phyloP scores from a whole-genome alignment of 1,139 yeast species.

The Pichia sp. region DNA sequence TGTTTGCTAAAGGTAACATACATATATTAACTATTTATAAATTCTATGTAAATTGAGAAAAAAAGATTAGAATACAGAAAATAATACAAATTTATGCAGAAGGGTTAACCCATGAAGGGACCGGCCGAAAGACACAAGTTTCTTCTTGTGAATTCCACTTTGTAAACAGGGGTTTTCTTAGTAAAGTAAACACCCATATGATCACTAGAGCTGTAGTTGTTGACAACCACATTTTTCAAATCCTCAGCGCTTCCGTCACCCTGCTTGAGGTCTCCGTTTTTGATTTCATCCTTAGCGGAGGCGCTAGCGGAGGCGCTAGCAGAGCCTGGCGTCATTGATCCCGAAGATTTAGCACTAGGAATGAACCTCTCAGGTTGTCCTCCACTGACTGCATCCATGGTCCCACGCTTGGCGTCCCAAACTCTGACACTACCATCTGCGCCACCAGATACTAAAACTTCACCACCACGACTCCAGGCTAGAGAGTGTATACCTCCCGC shows the following conservation, averaged over 20 bases:
- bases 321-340: constrained; percentile 13
- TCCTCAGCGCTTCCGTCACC: constrained; percentile 24
- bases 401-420: constrained; percentile 90
- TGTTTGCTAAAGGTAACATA: neutral
- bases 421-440: constrained; percentile 91
- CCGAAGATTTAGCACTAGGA: constrained; percentile 24
- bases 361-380: constrained; percentile 74
- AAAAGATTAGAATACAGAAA: neutral
- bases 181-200: constrained; percentile 94
- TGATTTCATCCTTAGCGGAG: neutral
- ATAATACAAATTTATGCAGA: neutral
- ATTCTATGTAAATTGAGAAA: neutral
- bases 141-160: constrained; percentile 85
- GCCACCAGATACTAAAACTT: constrained; percentile 85
- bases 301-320: constrained; percentile 9
- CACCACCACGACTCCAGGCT: constrained; percentile 82
- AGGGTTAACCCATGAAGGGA: constrained; percentile 46
- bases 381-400: constrained; percentile 44
- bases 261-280: constrained; percentile 20
- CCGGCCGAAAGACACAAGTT: constrained; percentile 94
- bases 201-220: constrained; percentile 39
- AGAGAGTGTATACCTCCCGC: constrained; percentile 80
- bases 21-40: neutral
- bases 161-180: constrained; percentile 89
- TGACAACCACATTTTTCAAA: constrained; percentile 9